These are phyloP conservation scores for Melampsora larici-populina DNA, from an alignment of 1,284 basidiomycete species.

Conservation along the genomic window DNA sequence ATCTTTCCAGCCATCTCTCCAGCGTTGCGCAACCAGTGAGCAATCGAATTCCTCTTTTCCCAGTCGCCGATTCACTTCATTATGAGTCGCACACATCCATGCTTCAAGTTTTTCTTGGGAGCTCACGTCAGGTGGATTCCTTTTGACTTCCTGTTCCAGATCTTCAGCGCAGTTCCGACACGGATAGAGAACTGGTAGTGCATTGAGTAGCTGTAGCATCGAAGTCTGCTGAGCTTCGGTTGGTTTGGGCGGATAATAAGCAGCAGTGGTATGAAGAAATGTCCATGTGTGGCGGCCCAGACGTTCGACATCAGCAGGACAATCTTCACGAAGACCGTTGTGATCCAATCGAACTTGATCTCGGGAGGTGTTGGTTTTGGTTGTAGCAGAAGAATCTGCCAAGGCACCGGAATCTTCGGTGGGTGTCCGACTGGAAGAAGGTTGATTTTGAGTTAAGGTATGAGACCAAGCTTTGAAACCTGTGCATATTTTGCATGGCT, in stretches of 20 bases:
- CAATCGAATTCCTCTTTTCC: conserved; percentile 82
- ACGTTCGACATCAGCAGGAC: conserved; percentile 18
- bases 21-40: conserved; percentile 72
- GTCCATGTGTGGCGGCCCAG: conserved; percentile 70
- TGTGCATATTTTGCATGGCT: conserved; percentile 86
- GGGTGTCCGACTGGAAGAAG: too few species aligned
- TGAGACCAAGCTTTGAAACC: conserved; percentile 73
- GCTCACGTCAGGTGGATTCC: conserved; percentile 69
- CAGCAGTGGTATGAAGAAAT: conserved; percentile 86
- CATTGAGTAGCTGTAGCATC: conserved; percentile 72
- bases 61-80: conserved; percentile 78
- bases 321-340: background rate
- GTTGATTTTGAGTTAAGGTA: conserved; percentile 53
- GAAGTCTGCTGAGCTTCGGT: conserved; percentile 68
- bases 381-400: too few species aligned
- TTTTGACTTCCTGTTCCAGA: conserved; percentile 66
- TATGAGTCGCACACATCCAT: conserved; percentile 88
- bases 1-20: conserved; percentile 83
- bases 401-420: too few species aligned
- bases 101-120: conserved; percentile 66
- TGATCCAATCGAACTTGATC: too few species aligned
- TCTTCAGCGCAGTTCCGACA: conserved; percentile 79
- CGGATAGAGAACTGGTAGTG: conserved; percentile 78
- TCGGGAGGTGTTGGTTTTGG: too few species aligned
- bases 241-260: conserved; percentile 82